A percentile compares a stretch with the other conserved stretches of the same genome.
phyloP scores from a whole-genome alignment of 306 rosid species.

The Malus sieversii region DNA sequence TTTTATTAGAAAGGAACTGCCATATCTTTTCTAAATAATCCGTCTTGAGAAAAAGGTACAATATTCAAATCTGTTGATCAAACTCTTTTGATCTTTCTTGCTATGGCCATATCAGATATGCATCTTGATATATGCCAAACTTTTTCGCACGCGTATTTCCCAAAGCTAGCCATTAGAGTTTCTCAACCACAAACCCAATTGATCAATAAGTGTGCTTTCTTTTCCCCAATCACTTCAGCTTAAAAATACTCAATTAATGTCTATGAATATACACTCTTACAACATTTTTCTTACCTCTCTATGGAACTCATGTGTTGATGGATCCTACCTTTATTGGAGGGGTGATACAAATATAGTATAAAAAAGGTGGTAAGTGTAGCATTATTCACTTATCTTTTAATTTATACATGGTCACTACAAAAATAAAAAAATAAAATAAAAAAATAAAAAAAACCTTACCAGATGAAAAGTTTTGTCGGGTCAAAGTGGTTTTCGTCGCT shows the following conservation, averaged over 20 bases:
- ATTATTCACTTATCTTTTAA: no score
- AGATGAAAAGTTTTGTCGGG: no score
- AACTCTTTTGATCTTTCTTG: background rate
- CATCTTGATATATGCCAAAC: slow-evolving; percentile 1
- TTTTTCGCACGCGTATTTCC: slow-evolving; percentile 10
- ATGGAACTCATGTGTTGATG: no score
- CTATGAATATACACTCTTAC: no score
- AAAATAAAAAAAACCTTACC: no score
- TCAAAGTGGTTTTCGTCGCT: no score
- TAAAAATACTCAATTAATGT: background rate
- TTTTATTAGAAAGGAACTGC: background rate
- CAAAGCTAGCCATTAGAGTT: background rate
- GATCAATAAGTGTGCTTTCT: background rate
- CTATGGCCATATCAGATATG: background rate
- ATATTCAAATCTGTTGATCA: background rate
- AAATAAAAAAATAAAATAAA: no score
- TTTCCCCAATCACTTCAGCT: slow-evolving; percentile 4
- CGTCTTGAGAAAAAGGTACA: background rate
- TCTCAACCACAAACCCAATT: background rate
- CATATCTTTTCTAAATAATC: background rate
- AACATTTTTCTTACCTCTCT: no score
- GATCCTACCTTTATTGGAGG: no score
- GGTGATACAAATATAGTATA: no score
- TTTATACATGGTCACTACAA: no score
- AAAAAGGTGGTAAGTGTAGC: no score